These are phyloP conservation scores for Nectriaceae sp. DNA, from an alignment of 2,329 filamentous ascomycete species.

Conservation along the genomic window DNA sequence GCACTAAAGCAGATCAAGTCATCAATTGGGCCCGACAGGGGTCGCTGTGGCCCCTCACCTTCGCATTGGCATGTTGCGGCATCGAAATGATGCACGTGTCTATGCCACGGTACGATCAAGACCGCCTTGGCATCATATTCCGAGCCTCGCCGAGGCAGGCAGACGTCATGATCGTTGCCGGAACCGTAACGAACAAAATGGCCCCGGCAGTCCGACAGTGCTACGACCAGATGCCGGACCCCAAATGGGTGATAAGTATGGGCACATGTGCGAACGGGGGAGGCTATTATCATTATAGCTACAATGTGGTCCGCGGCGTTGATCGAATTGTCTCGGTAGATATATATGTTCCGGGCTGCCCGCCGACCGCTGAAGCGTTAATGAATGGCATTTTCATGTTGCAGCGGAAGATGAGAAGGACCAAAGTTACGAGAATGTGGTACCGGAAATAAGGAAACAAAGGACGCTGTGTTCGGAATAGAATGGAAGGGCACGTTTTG, in stretches of 20 bases:
- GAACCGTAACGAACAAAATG: conserved; percentile 69
- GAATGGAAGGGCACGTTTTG: no score
- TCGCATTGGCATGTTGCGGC: conserved; percentile 61
- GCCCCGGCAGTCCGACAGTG: conserved; percentile 62
- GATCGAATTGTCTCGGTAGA: conserved; percentile 68
- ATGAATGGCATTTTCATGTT: conserved; percentile 63
- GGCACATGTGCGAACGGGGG: conserved; percentile 70
- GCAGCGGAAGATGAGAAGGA: conserved; percentile 66
- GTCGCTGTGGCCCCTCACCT: conserved; percentile 62
- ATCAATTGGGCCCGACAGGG: conserved; percentile 59
- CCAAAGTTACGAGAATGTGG: conserved; percentile 49
- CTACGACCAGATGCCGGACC: conserved; percentile 68
- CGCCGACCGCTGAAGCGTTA: conserved; percentile 46
- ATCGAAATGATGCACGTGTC: conserved; percentile 65
- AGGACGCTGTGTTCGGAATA: no score
- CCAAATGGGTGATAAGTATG: conserved; percentile 65
- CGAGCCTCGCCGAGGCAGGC: conserved; percentile 64
- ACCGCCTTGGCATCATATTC: conserved; percentile 65
- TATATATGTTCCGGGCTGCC: conserved; percentile 67
- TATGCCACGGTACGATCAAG: conserved; percentile 61
- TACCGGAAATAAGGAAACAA: conserved; percentile 44
- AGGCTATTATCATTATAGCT: conserved; percentile 73
- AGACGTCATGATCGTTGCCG: conserved; percentile 66
- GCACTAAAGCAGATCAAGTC: conserved; percentile 25
- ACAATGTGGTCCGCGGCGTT: conserved; percentile 64